Base-by-base conservation (phyloP, 306 rosid genomes). In the Castanea sativa region DNA sequence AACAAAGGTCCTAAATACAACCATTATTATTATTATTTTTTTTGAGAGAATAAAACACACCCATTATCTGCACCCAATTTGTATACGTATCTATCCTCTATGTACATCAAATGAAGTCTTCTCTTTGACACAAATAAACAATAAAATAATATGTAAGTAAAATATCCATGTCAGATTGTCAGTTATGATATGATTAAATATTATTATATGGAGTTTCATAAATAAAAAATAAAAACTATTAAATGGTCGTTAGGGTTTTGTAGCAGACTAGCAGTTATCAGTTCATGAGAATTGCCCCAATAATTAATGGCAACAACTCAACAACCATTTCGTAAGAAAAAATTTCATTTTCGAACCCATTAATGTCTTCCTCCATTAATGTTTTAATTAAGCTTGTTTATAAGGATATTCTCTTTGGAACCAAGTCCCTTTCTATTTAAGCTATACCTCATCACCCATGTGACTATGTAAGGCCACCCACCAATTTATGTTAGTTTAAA, bases 201-300 rank as follows among this genome's bases (percentile, higher is more conserved):
- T 41, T 41, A 8, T 41, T 41, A 41, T 41, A 41, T 2, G 2
- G 45, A 41, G 11, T 41, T 7, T 8, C 11, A 25, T 25, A 25
- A 25, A 25, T 25, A 41, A 41, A 33, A 41, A 41, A 38, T 0
- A 38, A 38, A 6, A 38, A 38, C 16, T 29, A 21, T 33, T 49
- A 68, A n/a, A 55, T 38, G 82, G 82, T 57, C 20, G 83, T 76
- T 80, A 60, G 74, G 78, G 85, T 79, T 76, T 78, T 41, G 12
- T 41, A 8, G 11, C 45, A 41, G 45, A 41, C 13, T 78, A 25
- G 73, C 81, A 33, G 64, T 73, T 69, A 71, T 75, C 51, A 77
- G 84, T 84, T 86, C 80, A 61, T 49, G 58, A 84, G 79, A 86
- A 87, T 83, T 84, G 83, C 87, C 84, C 58, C 82, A 12, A 11